Evolutionary conservation across 177 flowering plant genomes (phyloP).

Genomic region (Vitis hybrid): DNA sequence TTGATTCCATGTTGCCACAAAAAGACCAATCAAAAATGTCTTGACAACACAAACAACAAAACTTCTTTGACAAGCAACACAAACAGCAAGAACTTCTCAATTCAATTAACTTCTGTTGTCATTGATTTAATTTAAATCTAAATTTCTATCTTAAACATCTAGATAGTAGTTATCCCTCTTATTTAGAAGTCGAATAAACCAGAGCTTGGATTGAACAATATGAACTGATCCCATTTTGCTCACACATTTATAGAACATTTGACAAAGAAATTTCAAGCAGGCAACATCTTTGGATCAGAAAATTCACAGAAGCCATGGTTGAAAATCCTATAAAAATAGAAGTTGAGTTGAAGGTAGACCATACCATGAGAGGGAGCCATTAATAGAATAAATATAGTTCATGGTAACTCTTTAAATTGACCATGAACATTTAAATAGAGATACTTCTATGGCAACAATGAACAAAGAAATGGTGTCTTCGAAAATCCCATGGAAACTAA

Average conservation of each 20-base stretch:
- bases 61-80: no score
- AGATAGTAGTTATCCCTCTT: background rate
- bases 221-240: background rate
- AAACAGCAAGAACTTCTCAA: background rate
- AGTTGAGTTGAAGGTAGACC: no score
- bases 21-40: background rate
- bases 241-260: background rate
- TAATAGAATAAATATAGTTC: no score
- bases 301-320: background rate
- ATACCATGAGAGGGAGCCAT: no score
- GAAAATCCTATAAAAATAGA: no score
- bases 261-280: background rate
- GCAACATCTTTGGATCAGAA: background rate
- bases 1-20: background rate
- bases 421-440: no score
- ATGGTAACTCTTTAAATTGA: no score
- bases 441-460: no score
- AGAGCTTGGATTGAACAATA: background rate
- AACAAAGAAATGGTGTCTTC: no score
- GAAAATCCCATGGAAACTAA: no score
- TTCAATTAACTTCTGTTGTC: background rate
- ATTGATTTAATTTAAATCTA: background rate
- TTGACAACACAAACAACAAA: background rate
- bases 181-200: background rate
- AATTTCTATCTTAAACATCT: background rate